Base-by-base conservation (phyloP, 495 filamentous ascomycete species). In the Penicillium lividum region DNA sequence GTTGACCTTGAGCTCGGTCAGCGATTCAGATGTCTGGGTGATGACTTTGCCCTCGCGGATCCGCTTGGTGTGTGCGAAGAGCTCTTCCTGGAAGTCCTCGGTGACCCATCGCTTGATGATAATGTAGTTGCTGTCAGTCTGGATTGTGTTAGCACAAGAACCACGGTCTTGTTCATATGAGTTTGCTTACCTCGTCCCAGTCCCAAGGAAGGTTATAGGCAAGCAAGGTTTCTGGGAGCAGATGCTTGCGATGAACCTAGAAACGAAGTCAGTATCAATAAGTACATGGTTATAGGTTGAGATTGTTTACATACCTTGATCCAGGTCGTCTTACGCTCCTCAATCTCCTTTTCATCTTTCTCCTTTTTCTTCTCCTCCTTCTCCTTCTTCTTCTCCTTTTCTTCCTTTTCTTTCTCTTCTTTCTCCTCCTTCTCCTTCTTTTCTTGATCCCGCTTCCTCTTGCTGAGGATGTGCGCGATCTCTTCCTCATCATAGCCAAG, bases 61-160 rank as follows among this genome's bases (percentile, higher is more conserved):
- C 50, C 82, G 76, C 54, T 80, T 75, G 9, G 89, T 89, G 75
- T 93, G 88, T 11, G 81, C 75, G 76, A 89, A 93, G 49, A 93
- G 83, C 49, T 85, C 72, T 46, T 88, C 81, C 63, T 91, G 89
- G 64, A 90, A 82, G 59, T 84, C 80, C 69, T 91, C 86, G 42
- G 80, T 78, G 59, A 93, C 84, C 85, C 84, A 91, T 53, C 83
- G 78, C 69, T 90, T 90, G 78, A 93, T 90, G 54, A 93, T 72
- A 54, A 93, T 79, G 60, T 85, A 92, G 53, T 88, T 84, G 49
- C 81, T 78, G 60, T 93, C 87, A 75, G 81, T 64, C 69, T 73
- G 46, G 15, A 56, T 3, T 3, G 22, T 15, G 30, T 30, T 42
- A 40, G 36, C 13, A 53, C 15, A 40, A 22, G 42, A 27, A 18